A percentile compares a stretch with the other conserved stretches of the same genome.
Conservation (phyloP, 805 yeast genomes). For the Isabelozyma rhagii region DNA sequence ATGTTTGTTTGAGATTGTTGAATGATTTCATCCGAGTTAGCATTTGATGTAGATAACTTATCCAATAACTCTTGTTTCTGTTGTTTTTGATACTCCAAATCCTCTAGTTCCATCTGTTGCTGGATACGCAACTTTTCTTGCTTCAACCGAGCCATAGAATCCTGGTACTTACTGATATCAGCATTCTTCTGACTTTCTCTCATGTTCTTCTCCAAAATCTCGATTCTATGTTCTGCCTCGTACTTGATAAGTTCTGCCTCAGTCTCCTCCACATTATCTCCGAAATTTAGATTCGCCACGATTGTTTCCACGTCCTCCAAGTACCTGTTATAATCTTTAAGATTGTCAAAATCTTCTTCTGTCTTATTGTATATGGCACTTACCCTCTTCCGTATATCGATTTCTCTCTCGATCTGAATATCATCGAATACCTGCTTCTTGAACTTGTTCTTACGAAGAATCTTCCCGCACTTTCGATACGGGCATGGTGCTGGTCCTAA, state of each 20-base stretch:
- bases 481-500: conserved; percentile 98
- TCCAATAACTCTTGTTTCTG: conserved; percentile 42
- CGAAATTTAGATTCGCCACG: conserved; percentile 71
- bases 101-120: conserved; percentile 51
- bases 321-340: conserved; percentile 68
- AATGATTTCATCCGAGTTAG: conserved; percentile 38
- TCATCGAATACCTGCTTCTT: conserved; percentile 93
- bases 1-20: conserved; percentile 36
- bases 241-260: conserved; percentile 64
- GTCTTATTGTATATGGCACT: conserved; percentile 76
- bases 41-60: conserved; percentile 28
- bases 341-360: conserved; percentile 62
- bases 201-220: conserved; percentile 73
- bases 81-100: conserved; percentile 35
- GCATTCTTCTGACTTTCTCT: conserved; percentile 57
- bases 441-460: conserved; percentile 81
- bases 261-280: conserved; percentile 64
- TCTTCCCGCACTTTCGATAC: conserved; percentile 84
- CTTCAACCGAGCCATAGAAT: conserved; percentile 43
- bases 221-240: conserved; percentile 69
- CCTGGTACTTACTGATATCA: conserved; percentile 69
- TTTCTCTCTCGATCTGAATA: conserved; percentile 83
- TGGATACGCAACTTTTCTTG: conserved; percentile 71
- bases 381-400: conserved; percentile 82
- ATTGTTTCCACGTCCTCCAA: conserved; percentile 81